Evolutionary conservation across 768 basidiomycete genomes (phyloP), one percentile per base, ranked within the genome.

Genomic region (Phylloporus sp.): DNA sequence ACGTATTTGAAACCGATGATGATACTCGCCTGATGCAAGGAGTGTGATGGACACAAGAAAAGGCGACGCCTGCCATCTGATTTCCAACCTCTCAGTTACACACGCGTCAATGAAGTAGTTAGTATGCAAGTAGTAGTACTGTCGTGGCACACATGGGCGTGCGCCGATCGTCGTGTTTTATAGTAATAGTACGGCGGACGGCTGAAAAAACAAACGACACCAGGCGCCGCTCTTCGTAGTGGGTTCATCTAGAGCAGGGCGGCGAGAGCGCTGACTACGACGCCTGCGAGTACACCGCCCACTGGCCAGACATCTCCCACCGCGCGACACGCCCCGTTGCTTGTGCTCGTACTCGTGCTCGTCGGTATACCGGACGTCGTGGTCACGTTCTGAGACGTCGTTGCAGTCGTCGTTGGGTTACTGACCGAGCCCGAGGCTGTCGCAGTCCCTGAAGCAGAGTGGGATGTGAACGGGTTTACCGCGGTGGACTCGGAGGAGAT

Each of bases 401-500:
- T 23, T 22, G 31, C 6, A 18, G 32, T 23, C 20, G 34, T 20
- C 2, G 18, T 12, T n/a, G n/a, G n/a, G n/a, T n/a, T n/a, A n/a
- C n/a, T n/a, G n/a, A n/a, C 34, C 34, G 34, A 35, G 34, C 34
- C n/a, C 9, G 36, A 20, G 10, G 18, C 31, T 15, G 31, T 32
- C 8, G 18, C 26, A 18, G 36, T 27, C 11, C 2, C 18, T 29
- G 29, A 45, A 28, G 6, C 9, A 47, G 13, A 2, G 42, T 28
- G 10, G 26, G 42, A 8, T 24, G 51, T 41, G 15, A n/a, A 44
- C 6, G 67, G 58, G 16, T 13, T 39, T 36, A 65, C 1, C 6
- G 47, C 47, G 26, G 50, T 61, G 18, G 66, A 65, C 20, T 63
- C 55, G 23, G 67, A 62, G 29, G 67, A 65, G 39, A 64, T 55